Base-by-base conservation (phyloP, 345 rosid genomes). In the Eucalyptus victrix region DNA sequence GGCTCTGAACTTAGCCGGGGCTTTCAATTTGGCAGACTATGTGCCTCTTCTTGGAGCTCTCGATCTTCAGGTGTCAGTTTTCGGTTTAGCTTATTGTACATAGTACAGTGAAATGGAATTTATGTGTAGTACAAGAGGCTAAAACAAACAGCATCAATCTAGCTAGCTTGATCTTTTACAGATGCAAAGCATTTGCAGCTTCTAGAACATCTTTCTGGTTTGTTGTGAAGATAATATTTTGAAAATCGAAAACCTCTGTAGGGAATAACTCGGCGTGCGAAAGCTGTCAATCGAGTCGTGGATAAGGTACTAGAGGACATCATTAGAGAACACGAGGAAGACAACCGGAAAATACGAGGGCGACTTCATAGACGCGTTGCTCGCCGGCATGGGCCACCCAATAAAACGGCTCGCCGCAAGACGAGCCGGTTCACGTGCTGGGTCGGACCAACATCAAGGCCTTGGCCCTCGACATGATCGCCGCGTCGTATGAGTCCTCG, bases 391-490 rank as follows among this genome's bases (percentile, higher is more conserved):
- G 58, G 42, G 51, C 37, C 44, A 34, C 37, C 40, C 58, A 19
- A 23, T n/a, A 23, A 23, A 32, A 65, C 11, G 7, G 87, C 28
- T 67, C 37, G 24, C 51, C 49, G 16, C 49, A 26, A 4, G 85
- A 49, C 19, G 56, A 86, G 23, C n/a, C 42, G 11, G 49, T 9
- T 3, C 56, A 80, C 17, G 34, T 42, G 12, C 40, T 86, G 50
- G 89, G 88, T 53, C 60, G 90, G 88, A 32, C 88, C 13, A 69
- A 90, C 21, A 80, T 93, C 34, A 92, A 93, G 50, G 91, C 92
- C 21, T 45, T 92, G 13, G 45, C 91, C 32, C 72, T 90, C 16
- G 94, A 93, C 90, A 89, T 92, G 85, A 86, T 91, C 11, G 76
- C 60, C 23, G 92, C 81, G 3, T 81, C 91, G 18, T 32, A 90